Conservation (phyloP, 805 yeast species). For the Hemisphaericaspora nanyangensis region DNA sequence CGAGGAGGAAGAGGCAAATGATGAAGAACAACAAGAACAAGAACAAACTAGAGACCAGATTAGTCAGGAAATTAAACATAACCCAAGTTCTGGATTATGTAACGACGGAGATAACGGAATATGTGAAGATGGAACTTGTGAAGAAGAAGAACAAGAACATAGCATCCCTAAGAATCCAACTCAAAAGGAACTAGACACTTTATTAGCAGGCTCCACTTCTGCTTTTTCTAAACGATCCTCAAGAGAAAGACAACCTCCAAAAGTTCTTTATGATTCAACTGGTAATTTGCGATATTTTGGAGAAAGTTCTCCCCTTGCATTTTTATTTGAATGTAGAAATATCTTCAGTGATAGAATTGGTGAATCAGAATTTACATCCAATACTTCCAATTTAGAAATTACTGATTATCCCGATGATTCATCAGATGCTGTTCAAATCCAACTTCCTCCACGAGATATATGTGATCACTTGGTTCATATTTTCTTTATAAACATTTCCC, state of each 20-base stretch:
- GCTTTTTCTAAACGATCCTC: neutral
- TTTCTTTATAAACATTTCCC: neutral
- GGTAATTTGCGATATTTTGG: constrained; percentile 38
- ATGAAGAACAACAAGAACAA: neutral
- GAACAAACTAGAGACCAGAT: neutral
- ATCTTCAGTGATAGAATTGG: constrained; percentile 20
- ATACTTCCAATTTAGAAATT: constrained; percentile 29
- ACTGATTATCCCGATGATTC: constrained; percentile 30
- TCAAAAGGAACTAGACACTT: neutral
- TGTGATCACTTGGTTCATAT: neutral
- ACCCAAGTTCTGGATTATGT: neutral
- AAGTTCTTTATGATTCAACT: constrained; percentile 4
- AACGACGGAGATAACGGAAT: neutral
- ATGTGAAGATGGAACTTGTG: neutral
- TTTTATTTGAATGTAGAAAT: constrained; percentile 36
- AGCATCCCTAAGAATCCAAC: neutral
- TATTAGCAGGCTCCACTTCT: neutral
- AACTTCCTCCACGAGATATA: constrained; percentile 9
- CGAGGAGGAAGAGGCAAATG: neutral
- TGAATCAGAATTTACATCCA: constrained; percentile 34
- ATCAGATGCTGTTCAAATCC: constrained; percentile 2
- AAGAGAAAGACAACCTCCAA: neutral
- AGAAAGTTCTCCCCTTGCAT: constrained; percentile 39
- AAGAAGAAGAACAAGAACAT: neutral
- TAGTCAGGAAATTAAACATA: neutral